phyloP scores from a whole-genome alignment of 768 basidiomycete genomes.

The Tulasnella sp. region DNA sequence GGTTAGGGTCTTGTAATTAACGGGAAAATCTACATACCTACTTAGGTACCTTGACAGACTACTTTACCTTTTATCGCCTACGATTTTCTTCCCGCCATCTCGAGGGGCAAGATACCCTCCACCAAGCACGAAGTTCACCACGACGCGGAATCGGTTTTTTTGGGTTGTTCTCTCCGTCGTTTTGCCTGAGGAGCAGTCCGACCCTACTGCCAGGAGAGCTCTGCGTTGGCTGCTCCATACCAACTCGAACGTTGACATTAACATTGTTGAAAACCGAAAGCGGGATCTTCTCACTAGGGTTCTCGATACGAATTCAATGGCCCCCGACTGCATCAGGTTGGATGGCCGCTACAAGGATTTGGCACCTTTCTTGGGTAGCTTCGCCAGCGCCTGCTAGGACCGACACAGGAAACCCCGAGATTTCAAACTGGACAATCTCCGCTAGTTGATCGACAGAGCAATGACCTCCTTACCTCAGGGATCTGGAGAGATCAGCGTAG shows the following conservation, averaged over 20 bases:
- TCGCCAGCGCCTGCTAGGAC: neutral
- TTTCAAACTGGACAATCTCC: neutral
- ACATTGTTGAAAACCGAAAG: neutral
- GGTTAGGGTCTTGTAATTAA: neutral
- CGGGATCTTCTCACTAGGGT: neutral
- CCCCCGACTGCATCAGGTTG: neutral
- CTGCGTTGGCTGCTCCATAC: neutral
- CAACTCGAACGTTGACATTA: too few relatives aligned
- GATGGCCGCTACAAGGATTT: neutral
- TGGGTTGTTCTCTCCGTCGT: neutral
- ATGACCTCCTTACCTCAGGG: neutral
- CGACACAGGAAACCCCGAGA: too few relatives aligned
- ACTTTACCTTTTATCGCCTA: neutral
- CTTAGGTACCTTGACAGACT: neutral
- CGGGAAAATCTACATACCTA: neutral
- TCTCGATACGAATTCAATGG: neutral
- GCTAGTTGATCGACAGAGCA: neutral
- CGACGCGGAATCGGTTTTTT: neutral
- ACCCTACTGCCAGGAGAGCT: neutral
- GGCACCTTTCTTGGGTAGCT: neutral
- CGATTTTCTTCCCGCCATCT: too few relatives aligned
- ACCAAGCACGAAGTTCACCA: neutral
- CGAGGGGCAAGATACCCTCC: neutral
- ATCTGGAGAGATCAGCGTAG: neutral
- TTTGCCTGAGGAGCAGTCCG: neutral